Conservation (phyloP, 768 basidiomycete species). For the Kwoniella dendrophila region DNA sequence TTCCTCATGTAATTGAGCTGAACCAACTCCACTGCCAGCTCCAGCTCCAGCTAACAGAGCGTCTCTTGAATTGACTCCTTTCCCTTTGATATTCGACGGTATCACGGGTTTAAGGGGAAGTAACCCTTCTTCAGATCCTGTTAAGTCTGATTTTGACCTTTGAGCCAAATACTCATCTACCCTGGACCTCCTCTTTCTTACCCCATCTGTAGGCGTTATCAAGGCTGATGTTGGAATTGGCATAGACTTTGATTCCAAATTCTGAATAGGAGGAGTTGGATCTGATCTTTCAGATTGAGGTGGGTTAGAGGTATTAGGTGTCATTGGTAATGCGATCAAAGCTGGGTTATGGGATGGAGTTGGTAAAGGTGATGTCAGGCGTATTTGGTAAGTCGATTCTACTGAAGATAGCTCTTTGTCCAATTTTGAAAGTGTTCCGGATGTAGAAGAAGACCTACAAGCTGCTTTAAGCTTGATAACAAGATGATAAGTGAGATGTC, state of each 20-base stretch:
- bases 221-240: background rate
- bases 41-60: constrained; percentile 32
- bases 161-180: constrained; percentile 33
- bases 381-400: constrained; percentile 5
- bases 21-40: constrained; percentile 36
- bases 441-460: constrained; percentile 20
- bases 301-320: constrained; percentile 12
- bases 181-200: constrained; percentile 11
- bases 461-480: background rate
- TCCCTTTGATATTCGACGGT: background rate
- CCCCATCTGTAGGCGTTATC: background rate
- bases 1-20: constrained; percentile 51
- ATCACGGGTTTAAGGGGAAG: constrained; percentile 28
- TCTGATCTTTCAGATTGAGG: background rate
- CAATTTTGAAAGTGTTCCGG: constrained; percentile 1
- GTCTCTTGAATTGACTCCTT: constrained; percentile 20
- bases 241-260: background rate
- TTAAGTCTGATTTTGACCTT: constrained; percentile 30
- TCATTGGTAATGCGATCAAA: constrained; percentile 20
- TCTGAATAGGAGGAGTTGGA: background rate
- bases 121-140: constrained; percentile 34
- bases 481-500: background rate
- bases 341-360: constrained; percentile 18
- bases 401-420: constrained; percentile 3
- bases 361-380: constrained; percentile 14